Evolutionary conservation across 1,284 basidiomycete species (phyloP).

Genomic region (Coriolopsis trogii): DNA sequence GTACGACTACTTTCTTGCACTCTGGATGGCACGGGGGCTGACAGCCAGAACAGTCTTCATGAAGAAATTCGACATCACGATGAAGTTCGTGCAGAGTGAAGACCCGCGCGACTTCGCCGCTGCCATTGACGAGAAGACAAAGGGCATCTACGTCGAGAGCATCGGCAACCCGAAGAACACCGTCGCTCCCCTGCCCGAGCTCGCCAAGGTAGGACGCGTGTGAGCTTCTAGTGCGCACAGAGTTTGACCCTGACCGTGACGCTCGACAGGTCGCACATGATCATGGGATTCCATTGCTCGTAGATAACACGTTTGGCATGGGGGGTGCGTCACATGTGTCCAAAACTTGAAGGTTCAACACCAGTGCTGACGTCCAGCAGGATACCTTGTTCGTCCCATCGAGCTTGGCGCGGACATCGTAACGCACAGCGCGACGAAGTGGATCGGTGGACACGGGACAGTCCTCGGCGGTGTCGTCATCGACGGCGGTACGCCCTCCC

Average conservation of each 20-base stretch:
- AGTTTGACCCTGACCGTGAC: too few species aligned
- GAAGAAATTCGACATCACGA: constrained; percentile 78
- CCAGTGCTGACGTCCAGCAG: constrained; percentile 32
- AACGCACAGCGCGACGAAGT: constrained; percentile 88
- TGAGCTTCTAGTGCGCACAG: too few species aligned
- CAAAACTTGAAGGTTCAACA: neutral
- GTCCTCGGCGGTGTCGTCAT: constrained; percentile 86
- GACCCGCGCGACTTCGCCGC: constrained; percentile 69
- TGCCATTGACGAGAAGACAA: constrained; percentile 80
- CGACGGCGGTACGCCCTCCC: constrained; percentile 58
- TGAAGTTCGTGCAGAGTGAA: constrained; percentile 75
- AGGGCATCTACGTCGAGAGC: constrained; percentile 81
- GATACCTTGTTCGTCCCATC: constrained; percentile 76
- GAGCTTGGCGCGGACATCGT: constrained; percentile 83
- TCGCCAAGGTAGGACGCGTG: constrained; percentile 74
- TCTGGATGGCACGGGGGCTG: constrained; percentile 8
- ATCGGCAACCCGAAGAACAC: constrained; percentile 89
- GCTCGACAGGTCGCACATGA: constrained; percentile 63
- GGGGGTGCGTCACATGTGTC: constrained; percentile 59
- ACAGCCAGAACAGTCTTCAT: constrained; percentile 45
- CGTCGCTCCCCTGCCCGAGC: constrained; percentile 70
- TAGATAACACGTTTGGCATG: constrained; percentile 91
- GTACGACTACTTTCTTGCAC: constrained; percentile 37
- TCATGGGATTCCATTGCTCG: constrained; percentile 76
- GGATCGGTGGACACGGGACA: constrained; percentile 91